Evolutionary conservation across 306 rosid species (phyloP), one percentile per base, ranked within the genome.

Genomic region (Cyclanthera cordifolia): DNA sequence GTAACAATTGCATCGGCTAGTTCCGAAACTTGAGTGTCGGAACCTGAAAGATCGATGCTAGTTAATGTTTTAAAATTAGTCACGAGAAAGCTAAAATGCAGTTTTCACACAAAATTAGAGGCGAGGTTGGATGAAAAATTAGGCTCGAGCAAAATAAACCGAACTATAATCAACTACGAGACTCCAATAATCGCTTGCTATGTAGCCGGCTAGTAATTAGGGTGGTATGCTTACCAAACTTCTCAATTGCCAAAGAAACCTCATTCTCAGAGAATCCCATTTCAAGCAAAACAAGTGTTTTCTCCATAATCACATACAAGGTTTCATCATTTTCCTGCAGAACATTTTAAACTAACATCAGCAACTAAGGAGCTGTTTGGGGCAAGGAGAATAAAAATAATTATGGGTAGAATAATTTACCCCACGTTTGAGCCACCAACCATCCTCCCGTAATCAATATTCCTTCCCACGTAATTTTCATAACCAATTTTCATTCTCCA

Each of bases 241-340:
- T 87, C 78, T 93, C 98, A 47, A 93, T 70, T 68, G 94, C 96
- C 63, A 81, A 78, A 24, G 98, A 93, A 74, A 93, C 90, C 83
- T 93, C 91, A 53, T 60, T 80, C 85, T 93, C 96, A 28, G 94
- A 84, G 82, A 93, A 93, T 59, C 98, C 98, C 94, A 93, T 93
- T 80, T 90, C 90, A 73, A 93, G 90, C 83, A 93, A 82, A 10
- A 77, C 82, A 66, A 93, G 87, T 11, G 96, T 84, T 81, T 84
- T 90, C 72, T 84, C 95, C 98, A 89, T 93, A 47, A 88, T 86
- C 70, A 95, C 96, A 75, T 73, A 93, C 73, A 93, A 82, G 58
- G 81, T 80, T 73, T 93, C 98, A 57, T 87, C 60, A 73, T 60
- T 82, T 41, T 51, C 75, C 96, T 90, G 83, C 41, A 27, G 70